Conservation (phyloP, 176 grass and related monocot genomes). For the Cymbopogon citratus region DNA sequence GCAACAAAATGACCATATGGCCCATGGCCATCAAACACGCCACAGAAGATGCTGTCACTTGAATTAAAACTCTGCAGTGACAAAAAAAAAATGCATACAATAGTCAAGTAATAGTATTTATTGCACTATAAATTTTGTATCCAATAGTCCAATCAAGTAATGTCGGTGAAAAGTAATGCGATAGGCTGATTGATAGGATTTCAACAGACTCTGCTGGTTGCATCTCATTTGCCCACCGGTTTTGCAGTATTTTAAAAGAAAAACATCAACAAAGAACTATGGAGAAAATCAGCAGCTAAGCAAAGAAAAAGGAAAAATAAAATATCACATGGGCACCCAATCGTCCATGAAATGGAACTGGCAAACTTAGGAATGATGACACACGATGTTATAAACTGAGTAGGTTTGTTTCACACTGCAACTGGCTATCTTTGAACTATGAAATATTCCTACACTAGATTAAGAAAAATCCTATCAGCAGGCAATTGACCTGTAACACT, state of each 20-base stretch:
- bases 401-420: background rate
- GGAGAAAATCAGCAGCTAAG: conserved; percentile 16
- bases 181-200: background rate
- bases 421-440: conserved; percentile 1
- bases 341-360: background rate
- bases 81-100: background rate
- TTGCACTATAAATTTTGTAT: background rate
- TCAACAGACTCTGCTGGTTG: conserved; percentile 11
- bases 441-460: background rate
- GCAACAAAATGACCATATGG: conserved; percentile 96
- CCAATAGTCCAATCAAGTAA: conserved; percentile 1
- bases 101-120: conserved; percentile 22
- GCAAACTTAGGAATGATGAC: conserved; percentile 5
- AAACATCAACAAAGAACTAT: background rate
- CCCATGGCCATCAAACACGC: conserved; percentile 93
- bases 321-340: background rate
- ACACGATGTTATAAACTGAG: conserved; percentile 1
- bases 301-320: background rate
- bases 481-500: background rate
- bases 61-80: conserved; percentile 69
- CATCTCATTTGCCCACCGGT: background rate
- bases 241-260: background rate
- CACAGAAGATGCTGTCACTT: conserved; percentile 67
- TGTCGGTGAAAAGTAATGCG: background rate
- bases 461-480: background rate